Evolutionary conservation across 352 stramenopile genomes (phyloP).

Genomic region (Phytophthora agathidicida): DNA sequence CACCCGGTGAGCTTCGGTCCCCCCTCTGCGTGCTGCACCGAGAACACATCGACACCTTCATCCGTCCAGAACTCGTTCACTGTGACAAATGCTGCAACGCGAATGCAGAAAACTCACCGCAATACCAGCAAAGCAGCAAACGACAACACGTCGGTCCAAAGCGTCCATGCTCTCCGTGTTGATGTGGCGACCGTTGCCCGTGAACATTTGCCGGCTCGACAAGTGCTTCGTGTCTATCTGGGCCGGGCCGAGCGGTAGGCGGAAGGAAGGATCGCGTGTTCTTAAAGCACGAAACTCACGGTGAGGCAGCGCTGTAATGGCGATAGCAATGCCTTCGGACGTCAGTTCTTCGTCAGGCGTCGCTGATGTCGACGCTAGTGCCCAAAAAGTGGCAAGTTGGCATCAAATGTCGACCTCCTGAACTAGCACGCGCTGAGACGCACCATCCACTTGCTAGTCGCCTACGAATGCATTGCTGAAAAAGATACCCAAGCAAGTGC

Average conservation of each 20-base stretch:
- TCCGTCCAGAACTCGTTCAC: background rate
- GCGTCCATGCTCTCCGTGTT: background rate
- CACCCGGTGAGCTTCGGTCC: no score
- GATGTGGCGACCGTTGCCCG: background rate
- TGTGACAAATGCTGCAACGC: background rate
- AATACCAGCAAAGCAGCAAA: conserved; percentile 1
- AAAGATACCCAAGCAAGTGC: no score
- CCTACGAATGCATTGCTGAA: background rate
- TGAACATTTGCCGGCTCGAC: background rate
- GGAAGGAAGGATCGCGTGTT: background rate
- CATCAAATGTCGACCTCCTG: background rate
- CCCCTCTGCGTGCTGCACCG: no score
- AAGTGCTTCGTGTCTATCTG: conserved; percentile 5
- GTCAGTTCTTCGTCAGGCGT: no score
- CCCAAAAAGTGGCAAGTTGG: no score
- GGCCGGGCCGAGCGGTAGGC: background rate
- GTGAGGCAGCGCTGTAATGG: background rate
- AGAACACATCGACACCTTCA: no score
- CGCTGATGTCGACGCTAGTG: no score
- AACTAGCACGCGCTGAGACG: conserved; percentile 5
- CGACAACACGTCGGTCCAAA: background rate
- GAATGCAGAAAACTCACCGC: background rate
- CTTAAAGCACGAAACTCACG: background rate
- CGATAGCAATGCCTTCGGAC: no score
- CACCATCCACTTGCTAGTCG: conserved; percentile 5